Evolutionary conservation across 208 protist species (phyloP).

Genomic region (Tritrichomonas foetus): DNA sequence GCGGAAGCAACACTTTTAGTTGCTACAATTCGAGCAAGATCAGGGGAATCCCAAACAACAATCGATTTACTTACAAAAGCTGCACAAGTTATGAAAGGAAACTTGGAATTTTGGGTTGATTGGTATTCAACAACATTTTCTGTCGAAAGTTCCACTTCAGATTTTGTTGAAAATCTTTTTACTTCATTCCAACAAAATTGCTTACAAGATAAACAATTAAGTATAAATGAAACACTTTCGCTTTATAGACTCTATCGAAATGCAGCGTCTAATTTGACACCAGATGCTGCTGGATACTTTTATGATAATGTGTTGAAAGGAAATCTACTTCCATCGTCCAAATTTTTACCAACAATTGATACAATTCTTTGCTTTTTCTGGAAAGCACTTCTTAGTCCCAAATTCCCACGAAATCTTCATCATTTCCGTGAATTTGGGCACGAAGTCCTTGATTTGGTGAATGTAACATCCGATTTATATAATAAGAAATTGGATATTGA

Average conservation of each 20-base stretch:
- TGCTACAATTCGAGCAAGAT: not conserved
- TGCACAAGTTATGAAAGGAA: not conserved
- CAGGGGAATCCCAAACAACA: not conserved
- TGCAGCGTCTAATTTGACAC: not conserved
- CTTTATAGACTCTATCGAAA: not conserved
- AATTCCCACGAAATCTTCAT: not conserved
- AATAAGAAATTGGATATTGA: not conserved
- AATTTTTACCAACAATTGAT: not conserved
- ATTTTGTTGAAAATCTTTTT: not conserved
- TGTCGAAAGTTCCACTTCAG: too few species aligned
- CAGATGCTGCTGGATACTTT: not conserved
- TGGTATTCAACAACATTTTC: slow-evolving; percentile 2
- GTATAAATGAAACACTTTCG: not conserved
- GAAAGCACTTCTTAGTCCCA: not conserved
- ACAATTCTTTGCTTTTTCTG: not conserved
- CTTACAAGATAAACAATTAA: not conserved
- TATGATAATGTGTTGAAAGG: not conserved
- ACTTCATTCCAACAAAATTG: not conserved
- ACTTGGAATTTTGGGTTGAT: slow-evolving; percentile 17
- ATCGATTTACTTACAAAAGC: not conserved
- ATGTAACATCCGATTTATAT: not conserved
- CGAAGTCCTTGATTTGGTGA: not conserved
- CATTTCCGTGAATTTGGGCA: slow-evolving; percentile 37
- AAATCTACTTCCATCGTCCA: not conserved
- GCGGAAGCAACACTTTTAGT: not conserved